Evolutionary conservation across 2,329 filamentous ascomycete genomes (phyloP).

Genomic region (Amylocarpus encephaloides): DNA sequence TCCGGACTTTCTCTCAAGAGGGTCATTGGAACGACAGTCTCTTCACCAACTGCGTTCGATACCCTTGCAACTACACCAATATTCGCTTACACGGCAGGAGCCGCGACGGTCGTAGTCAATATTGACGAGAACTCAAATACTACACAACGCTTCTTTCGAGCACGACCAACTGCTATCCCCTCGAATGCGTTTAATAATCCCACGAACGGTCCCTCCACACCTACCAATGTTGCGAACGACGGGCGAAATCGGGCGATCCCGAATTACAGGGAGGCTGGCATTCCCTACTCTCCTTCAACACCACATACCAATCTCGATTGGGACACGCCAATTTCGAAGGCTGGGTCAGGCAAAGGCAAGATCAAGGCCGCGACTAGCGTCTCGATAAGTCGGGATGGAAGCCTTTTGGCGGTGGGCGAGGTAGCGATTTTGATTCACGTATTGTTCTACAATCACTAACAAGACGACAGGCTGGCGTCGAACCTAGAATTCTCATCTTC

Average conservation of each 20-base stretch:
- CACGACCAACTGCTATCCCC: slow-evolving; percentile 70
- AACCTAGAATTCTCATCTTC: slow-evolving; percentile 85
- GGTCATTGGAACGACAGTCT: slow-evolving; percentile 87
- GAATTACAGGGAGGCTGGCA: slow-evolving; percentile 40
- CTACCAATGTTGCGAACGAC: slow-evolving; percentile 55
- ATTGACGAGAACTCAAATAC: slow-evolving; percentile 59
- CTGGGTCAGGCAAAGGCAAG: slow-evolving; percentile 82
- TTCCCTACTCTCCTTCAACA: slow-evolving; percentile 32
- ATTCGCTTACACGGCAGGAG: slow-evolving; percentile 90
- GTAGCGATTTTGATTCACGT: slow-evolving; percentile 34
- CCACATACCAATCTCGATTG: slow-evolving; percentile 40
- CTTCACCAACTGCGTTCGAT: slow-evolving; percentile 80
- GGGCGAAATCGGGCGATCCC: slow-evolving; percentile 52
- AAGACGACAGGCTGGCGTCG: slow-evolving; percentile 68
- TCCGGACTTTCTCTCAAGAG: slow-evolving; percentile 67
- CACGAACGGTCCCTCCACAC: slow-evolving; percentile 46
- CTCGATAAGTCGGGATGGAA: slow-evolving; percentile 79
- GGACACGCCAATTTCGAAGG: slow-evolving; percentile 62
- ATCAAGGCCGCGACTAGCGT: slow-evolving; percentile 94
- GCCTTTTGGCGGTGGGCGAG: slow-evolving; percentile 86
- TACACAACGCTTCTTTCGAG: slow-evolving; percentile 84
- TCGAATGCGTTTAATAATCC: slow-evolving; percentile 47
- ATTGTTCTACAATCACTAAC: slow-evolving; percentile 23
- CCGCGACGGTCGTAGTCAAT: slow-evolving; percentile 83
- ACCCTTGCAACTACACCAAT: slow-evolving; percentile 60